phyloP scores from a whole-genome alignment of 2,329 filamentous ascomycete genomes.

The Sarocladiaceae sp. region DNA sequence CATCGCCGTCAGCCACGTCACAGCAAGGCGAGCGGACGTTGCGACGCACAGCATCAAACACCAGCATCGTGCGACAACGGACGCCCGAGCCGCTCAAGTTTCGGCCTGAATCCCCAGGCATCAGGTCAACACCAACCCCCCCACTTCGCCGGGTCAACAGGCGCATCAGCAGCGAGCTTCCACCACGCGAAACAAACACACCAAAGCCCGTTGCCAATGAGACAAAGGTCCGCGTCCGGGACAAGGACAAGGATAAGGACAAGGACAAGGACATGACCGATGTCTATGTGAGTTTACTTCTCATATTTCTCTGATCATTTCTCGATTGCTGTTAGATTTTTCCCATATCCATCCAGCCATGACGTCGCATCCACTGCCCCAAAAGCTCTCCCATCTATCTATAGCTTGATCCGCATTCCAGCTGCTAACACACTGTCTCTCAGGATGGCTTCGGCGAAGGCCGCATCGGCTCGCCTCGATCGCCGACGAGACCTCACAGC shows the following conservation, averaged over 20 bases:
- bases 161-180: constrained; percentile 68
- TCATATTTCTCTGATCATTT: constrained; percentile 1
- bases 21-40: constrained; percentile 16
- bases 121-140: constrained; percentile 46
- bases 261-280: constrained; percentile 73
- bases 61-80: constrained; percentile 42
- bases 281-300: constrained; percentile 73
- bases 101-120: constrained; percentile 58
- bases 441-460: constrained; percentile 94
- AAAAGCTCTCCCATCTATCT: neutral
- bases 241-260: constrained; percentile 48
- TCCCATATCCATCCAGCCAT: neutral
- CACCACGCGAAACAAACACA: constrained; percentile 32
- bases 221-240: constrained; percentile 63
- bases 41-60: constrained; percentile 46
- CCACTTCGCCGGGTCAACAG: constrained; percentile 64
- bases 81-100: constrained; percentile 49
- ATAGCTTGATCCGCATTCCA: neutral
- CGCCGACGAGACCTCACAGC: constrained; percentile 88
- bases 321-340: neutral
- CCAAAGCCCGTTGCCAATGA: constrained; percentile 67
- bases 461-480: constrained; percentile 77
- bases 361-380: neutral
- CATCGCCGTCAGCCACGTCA: constrained; percentile 2
- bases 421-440: constrained; percentile 16